These are phyloP conservation scores for Backusella mclennaniae DNA, from an alignment of 192 early-diverging fungal genomes.

Conservation along the genomic window DNA sequence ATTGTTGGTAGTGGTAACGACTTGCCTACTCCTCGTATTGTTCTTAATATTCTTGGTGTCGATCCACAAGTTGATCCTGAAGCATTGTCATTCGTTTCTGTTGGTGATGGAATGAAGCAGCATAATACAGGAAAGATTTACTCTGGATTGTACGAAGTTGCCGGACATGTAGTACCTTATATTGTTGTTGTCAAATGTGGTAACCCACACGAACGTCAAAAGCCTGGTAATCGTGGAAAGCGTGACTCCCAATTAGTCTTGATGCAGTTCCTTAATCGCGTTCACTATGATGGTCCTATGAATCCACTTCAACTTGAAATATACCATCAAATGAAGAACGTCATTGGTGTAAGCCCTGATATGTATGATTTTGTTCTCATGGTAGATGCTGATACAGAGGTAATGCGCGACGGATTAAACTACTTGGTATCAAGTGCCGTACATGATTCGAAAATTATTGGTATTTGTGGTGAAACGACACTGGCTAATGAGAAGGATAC, in stretches of 20 bases:
- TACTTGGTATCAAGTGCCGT: conserved; percentile 86
- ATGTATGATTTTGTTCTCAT: conserved; percentile 97
- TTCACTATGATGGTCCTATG: conserved; percentile 94
- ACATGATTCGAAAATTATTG: conserved; percentile 90
- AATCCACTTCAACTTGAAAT: conserved; percentile 95
- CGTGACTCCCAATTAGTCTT: conserved; percentile 98
- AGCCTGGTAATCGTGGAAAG: conserved; percentile 98
- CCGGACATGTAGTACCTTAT: conserved; percentile 92
- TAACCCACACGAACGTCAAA: conserved; percentile 75
- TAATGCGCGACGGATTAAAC: conserved; percentile 85
- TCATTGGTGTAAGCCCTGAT: conserved; percentile 94
- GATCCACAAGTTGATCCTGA: conserved; percentile 78
- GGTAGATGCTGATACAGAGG: conserved; percentile 99
- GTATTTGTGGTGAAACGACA: conserved; percentile 94
- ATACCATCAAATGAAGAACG: conserved; percentile 98
- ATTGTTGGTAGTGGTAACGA: conserved; percentile 98
- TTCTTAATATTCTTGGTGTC: conserved; percentile 86
- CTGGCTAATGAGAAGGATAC: conserved; percentile 91
- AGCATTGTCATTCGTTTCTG: conserved; percentile 77
- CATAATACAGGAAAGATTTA: conserved; percentile 97
- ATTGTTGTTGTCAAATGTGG: conserved; percentile 95
- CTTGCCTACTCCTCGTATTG: conserved; percentile 90
- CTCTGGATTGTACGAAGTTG: conserved; percentile 89
- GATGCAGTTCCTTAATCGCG: conserved; percentile 97
- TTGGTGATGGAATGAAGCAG: conserved; percentile 90